phyloP scores from a whole-genome alignment of 2,329 filamentous ascomycete genomes.

The Penicillium sp. region DNA sequence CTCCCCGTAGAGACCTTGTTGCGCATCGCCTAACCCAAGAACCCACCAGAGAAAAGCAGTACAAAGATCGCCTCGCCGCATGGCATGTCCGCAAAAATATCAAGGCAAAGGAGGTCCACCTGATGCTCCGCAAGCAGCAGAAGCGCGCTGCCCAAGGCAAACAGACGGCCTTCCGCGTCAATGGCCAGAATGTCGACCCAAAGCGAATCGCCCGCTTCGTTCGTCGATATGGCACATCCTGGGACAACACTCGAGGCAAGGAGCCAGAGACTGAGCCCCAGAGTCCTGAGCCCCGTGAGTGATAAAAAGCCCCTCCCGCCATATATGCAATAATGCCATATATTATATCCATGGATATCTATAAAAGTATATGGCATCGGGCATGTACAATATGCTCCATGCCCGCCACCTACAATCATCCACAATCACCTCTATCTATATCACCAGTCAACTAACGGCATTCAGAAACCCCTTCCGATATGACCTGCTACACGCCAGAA shows the following conservation, averaged over 20 bases:
- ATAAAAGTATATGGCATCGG: neutral
- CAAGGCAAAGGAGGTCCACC: conserved; percentile 39
- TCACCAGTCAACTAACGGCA: neutral
- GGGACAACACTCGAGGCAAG: conserved; percentile 26
- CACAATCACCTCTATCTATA: neutral
- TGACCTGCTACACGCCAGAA: conserved; percentile 41
- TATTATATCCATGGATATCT: neutral
- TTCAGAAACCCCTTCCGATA: conserved; percentile 39
- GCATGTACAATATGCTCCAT: neutral
- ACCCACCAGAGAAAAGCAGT: conserved; percentile 39
- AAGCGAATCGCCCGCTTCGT: conserved; percentile 39
- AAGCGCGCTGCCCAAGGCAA: conserved; percentile 42
- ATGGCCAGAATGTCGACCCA: conserved; percentile 36
- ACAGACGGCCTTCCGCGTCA: conserved; percentile 38
- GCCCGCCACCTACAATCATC: neutral
- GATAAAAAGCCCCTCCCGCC: neutral
- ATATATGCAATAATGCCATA: neutral
- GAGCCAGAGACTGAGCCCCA: conserved; percentile 19
- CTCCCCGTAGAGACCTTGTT: conserved; percentile 2
- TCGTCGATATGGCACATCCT: conserved; percentile 33
- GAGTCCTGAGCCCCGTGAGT: conserved; percentile 38
- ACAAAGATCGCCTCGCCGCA: conserved; percentile 40
- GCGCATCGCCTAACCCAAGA: conserved; percentile 17
- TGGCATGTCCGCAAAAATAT: conserved; percentile 43
- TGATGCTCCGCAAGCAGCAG: conserved; percentile 42